These are phyloP conservation scores for Smallanthus sonchifolius DNA, from an alignment of 129 eudicot genomes.

Conservation along the genomic window DNA sequence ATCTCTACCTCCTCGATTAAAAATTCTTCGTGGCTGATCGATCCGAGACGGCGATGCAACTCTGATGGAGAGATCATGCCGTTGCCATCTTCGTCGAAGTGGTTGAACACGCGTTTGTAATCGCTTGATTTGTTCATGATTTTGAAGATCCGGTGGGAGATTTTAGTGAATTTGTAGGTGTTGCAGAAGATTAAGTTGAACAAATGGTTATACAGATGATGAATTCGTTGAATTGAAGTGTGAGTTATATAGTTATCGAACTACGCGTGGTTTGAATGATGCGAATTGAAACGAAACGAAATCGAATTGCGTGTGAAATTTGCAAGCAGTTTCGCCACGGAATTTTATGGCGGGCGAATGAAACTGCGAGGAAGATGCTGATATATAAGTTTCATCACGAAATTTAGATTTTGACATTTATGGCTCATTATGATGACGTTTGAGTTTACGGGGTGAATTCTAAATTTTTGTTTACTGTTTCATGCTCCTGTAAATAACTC, in stretches of 20 bases:
- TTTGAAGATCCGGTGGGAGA: not conserved
- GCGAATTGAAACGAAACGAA: constrained; percentile 4
- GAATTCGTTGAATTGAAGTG: not conserved
- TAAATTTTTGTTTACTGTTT: no score
- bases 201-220: not conserved
- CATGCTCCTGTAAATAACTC: no score
- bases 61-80: constrained; percentile 29
- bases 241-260: constrained; percentile 9
- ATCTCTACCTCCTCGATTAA: constrained; percentile 17
- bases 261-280: constrained; percentile 9
- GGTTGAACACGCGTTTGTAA: constrained; percentile 35
- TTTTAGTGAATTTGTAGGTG: not conserved
- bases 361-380: constrained; percentile 7
- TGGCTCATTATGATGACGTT: not conserved
- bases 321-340: constrained; percentile 14
- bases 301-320: not conserved
- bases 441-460: no score
- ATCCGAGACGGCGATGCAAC: constrained; percentile 11
- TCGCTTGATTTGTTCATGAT: constrained; percentile 22
- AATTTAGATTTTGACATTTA: constrained; percentile 6
- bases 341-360: not conserved
- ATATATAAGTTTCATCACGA: not conserved
- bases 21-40: constrained; percentile 9
- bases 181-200: not conserved
- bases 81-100: constrained; percentile 31